phyloP scores from a whole-genome alignment of 495 filamentous ascomycete species.

The Aspergillus olivimuriae region DNA sequence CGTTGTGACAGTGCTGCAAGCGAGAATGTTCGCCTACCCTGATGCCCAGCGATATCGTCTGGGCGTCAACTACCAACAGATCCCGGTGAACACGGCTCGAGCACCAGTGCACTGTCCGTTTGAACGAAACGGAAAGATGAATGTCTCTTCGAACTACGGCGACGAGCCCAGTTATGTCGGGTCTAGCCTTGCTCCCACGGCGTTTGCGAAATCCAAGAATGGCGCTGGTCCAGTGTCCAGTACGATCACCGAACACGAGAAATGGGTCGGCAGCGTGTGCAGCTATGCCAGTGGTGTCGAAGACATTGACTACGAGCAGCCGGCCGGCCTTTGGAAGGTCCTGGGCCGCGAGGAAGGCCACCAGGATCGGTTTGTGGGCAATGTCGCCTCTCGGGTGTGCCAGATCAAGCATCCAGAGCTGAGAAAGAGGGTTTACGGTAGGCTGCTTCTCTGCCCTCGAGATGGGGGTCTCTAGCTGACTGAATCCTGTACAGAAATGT shows the following conservation, averaged over 20 bases:
- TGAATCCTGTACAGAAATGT: not conserved
- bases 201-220: not conserved
- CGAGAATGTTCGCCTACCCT: slow-evolving; percentile 61
- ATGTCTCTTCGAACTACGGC: slow-evolving; percentile 1
- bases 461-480: not conserved
- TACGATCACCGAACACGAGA: slow-evolving; percentile 46
- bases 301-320: slow-evolving; percentile 48
- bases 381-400: slow-evolving; percentile 38
- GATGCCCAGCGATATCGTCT: slow-evolving; percentile 60
- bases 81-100: slow-evolving; percentile 14
- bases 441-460: not conserved
- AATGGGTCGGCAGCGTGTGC: slow-evolving; percentile 42
- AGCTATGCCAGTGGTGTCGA: slow-evolving; percentile 25
- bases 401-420: slow-evolving; percentile 16
- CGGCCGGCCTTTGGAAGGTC: slow-evolving; percentile 50
- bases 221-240: slow-evolving; percentile 17
- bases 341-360: slow-evolving; percentile 50
- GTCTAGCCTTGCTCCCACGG: not conserved
- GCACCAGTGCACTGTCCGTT: slow-evolving; percentile 1
- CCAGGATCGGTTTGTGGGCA: slow-evolving; percentile 53
- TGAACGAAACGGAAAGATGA: not conserved
- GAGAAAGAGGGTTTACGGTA: slow-evolving; percentile 19
- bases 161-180: not conserved
- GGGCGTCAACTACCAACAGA: slow-evolving; percentile 54
- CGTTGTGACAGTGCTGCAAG: slow-evolving; percentile 60